These are phyloP conservation scores for Pedinophyceae sp. DNA, from an alignment of 139 green algal genomes.

Conservation along the genomic window DNA sequence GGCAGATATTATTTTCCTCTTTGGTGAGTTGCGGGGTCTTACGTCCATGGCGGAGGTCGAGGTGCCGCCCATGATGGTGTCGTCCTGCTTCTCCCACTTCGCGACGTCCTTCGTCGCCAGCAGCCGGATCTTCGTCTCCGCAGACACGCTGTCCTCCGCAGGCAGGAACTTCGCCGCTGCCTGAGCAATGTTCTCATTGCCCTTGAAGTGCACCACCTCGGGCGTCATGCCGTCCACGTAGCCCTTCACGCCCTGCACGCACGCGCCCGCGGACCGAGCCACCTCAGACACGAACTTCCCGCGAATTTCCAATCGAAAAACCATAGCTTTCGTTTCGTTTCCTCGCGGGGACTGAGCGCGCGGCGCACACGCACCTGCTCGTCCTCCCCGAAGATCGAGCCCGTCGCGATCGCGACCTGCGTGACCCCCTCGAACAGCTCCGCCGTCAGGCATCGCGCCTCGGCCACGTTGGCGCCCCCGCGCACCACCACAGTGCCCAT, in stretches of 20 bases:
- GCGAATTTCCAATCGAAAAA: too few species aligned
- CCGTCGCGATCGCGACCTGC: constrained; percentile 40
- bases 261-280: too few species aligned
- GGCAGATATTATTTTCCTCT: too few species aligned
- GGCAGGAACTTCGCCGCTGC: background rate
- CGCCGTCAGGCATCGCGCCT: constrained; percentile 28
- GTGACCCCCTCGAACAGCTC: constrained; percentile 54
- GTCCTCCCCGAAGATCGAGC: constrained; percentile 32
- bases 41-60: constrained; percentile 12
- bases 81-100: constrained; percentile 42
- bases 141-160: too few species aligned
- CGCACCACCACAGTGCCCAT: background rate
- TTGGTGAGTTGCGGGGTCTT: background rate
- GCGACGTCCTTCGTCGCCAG: constrained; percentile 25
- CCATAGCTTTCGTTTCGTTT: too few species aligned
- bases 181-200: constrained; percentile 24
- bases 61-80: constrained; percentile 63
- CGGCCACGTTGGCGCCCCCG: constrained; percentile 46
- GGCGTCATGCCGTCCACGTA: constrained; percentile 54
- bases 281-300: too few species aligned
- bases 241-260: constrained; percentile 8
- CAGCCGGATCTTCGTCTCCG: too few species aligned
- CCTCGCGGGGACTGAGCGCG: too few species aligned
- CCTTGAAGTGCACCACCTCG: constrained; percentile 50
- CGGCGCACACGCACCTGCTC: too few species aligned